Base-by-base conservation (phyloP, 73 alveolate genomes). In the Loxodes magnus region DNA sequence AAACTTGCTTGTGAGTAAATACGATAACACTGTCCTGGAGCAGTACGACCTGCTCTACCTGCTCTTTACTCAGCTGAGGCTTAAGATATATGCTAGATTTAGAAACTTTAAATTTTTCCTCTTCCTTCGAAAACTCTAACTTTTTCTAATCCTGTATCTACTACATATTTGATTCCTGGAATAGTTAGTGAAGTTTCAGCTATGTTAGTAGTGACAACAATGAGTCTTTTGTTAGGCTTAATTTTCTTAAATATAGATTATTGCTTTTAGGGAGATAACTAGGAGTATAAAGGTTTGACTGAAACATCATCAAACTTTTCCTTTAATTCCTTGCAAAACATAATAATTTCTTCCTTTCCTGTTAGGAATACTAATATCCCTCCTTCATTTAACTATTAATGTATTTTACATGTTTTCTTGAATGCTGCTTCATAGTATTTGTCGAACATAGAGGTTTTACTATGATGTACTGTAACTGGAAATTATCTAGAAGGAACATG, bases 41-140 rank as follows among this genome's bases (percentile, higher is more conserved):
- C 91, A 0, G 97, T 86, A 78, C 99, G 76, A 19, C 99, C 99
- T 4, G 99, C 99, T 82, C 99, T 79, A 34, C 99, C 99, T 39
- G 93, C 72, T 77, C 99, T 80, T 62, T 93, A 83, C 62, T 78
- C 82, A 0, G 98, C 93, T 56, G 96, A 79, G 17, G 99, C 97
- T 54, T 87, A 75, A 14, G 97, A 81, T n/a, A 89, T 82, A 91
- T 92, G 86, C 35, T 55, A 66, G 41, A 93, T 77, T 33, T 60
- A 54, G 74, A 81, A 90, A 37, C 75, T 71, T 35, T 92, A 74
- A 53, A 89, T 67, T 22, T 86, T 69, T 9, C 82, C 57, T 5
- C 75, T 78, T 2, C 85, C 65, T 50, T 84, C 84, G 71, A 52
- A 85, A 17, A 93, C 75, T 63, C 89, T 93, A 58, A 76, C 73